These are phyloP conservation scores for Ophiocordyceps robertsii DNA, from an alignment of 2,329 filamentous ascomycete genomes.

Conservation along the genomic window DNA sequence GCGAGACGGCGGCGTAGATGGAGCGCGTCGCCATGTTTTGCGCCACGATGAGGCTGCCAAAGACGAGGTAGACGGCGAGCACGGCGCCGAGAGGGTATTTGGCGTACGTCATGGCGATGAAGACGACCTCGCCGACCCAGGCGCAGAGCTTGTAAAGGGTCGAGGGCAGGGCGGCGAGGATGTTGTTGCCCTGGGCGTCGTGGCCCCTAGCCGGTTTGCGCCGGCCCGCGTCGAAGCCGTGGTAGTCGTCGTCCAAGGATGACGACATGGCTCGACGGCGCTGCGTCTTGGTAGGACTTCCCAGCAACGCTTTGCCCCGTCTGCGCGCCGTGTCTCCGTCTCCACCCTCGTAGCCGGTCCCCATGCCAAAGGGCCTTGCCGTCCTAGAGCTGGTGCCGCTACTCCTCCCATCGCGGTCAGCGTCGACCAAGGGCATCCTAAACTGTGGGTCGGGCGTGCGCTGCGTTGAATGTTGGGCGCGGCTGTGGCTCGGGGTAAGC, in stretches of 20 bases:
- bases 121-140: slow-evolving; percentile 43
- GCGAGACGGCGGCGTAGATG: slow-evolving; percentile 47
- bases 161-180: slow-evolving; percentile 22
- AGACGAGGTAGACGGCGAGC: slow-evolving; percentile 46
- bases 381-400: slow-evolving; percentile 18
- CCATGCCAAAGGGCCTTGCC: slow-evolving; percentile 13
- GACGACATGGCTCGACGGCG: slow-evolving; percentile 4
- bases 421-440: slow-evolving; percentile 35
- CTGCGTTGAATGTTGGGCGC: slow-evolving; percentile 11
- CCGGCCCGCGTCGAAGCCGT: slow-evolving; percentile 2
- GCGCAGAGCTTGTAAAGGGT: slow-evolving; percentile 24
- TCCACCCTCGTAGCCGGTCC: slow-evolving; percentile 7
- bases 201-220: not conserved
- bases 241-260: slow-evolving; percentile 2
- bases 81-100: slow-evolving; percentile 51
- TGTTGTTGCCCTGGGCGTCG: slow-evolving; percentile 6
- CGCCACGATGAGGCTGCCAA: slow-evolving; percentile 43
- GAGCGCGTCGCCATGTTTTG: slow-evolving; percentile 50
- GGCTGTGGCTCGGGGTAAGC: slow-evolving; percentile 17
- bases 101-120: slow-evolving; percentile 44
- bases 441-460: slow-evolving; percentile 36
- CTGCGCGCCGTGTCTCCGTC: slow-evolving; percentile 15
- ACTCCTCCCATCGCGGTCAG: slow-evolving; percentile 13
- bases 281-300: slow-evolving; percentile 13
- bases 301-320: slow-evolving; percentile 6